Conservation (phyloP, 441 rosid species). For the Gossypium laxum region DNA sequence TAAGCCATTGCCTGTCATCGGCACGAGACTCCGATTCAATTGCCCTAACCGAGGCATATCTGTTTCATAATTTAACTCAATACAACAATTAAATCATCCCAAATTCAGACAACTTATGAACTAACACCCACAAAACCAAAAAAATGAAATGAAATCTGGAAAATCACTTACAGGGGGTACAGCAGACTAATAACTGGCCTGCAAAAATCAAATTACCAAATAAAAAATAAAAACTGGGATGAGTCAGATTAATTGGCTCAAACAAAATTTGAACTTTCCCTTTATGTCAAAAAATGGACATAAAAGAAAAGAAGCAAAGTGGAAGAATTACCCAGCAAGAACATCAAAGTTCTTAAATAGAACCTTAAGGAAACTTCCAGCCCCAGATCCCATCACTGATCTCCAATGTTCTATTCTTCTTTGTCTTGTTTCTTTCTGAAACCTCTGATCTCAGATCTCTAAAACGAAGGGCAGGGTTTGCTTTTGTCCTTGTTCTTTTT, state of each 20-base stretch:
- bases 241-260: neutral
- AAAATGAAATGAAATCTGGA: neutral
- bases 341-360: conserved; percentile 75
- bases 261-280: neutral
- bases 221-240: neutral
- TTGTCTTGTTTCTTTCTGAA: neutral
- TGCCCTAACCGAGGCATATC: conserved; percentile 80
- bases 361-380: conserved; percentile 60
- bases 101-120: neutral
- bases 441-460: neutral
- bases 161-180: conserved; percentile 76
- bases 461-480: neutral
- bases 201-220: conserved; percentile 27
- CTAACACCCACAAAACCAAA: neutral
- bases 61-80: conserved; percentile 21
- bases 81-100: neutral
- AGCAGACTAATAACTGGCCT: conserved; percentile 89
- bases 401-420: neutral
- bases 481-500: neutral
- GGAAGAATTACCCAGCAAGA: conserved; percentile 62
- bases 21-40: conserved; percentile 72
- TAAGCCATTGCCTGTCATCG: conserved; percentile 92
- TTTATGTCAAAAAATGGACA: neutral
- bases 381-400: conserved; percentile 48
- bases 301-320: neutral